Conservation (phyloP, 768 basidiomycete species). For the Hortiboletus flavorubellus region DNA sequence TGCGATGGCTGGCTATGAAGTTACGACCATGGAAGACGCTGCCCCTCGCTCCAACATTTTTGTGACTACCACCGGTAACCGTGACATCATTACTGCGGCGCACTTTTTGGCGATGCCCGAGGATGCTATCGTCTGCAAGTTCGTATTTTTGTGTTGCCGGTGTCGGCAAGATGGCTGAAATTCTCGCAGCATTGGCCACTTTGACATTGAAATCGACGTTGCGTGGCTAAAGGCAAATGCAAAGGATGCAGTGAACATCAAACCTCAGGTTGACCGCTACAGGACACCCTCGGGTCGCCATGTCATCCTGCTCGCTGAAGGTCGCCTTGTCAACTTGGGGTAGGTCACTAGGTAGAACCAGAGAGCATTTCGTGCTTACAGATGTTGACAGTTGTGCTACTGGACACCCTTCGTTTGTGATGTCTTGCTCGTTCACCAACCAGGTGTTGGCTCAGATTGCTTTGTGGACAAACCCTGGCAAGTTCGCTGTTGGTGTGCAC, state of each 20-base stretch:
- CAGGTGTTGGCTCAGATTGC: slow-evolving; percentile 98
- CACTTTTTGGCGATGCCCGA: slow-evolving; percentile 96
- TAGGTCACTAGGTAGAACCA: slow-evolving; percentile 31
- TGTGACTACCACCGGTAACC: slow-evolving; percentile 97
- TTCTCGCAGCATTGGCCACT: slow-evolving; percentile 69
- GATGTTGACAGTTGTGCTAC: slow-evolving; percentile 72
- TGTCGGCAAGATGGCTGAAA: slow-evolving; percentile 7
- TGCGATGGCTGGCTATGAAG: slow-evolving; percentile 99
- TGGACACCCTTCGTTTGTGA: slow-evolving; percentile 98
- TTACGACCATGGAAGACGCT: slow-evolving; percentile 97
- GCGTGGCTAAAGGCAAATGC: slow-evolving; percentile 98
- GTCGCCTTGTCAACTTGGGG: slow-evolving; percentile 99
- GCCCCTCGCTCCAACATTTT: slow-evolving; percentile 88
- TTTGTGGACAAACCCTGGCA: slow-evolving; percentile 89
- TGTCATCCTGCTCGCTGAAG: slow-evolving; percentile 96
- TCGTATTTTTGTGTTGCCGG: slow-evolving; percentile 30
- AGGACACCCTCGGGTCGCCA: slow-evolving; percentile 92
- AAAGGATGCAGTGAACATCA: slow-evolving; percentile 79
- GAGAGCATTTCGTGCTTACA: slow-evolving; percentile 4
- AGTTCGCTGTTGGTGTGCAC: slow-evolving; percentile 96
- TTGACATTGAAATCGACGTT: slow-evolving; percentile 91
- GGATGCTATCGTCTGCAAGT: slow-evolving; percentile 99
- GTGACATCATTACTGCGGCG: slow-evolving; percentile 91
- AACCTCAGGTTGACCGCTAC: slow-evolving; percentile 98
- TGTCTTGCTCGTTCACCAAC: slow-evolving; percentile 99